These are phyloP conservation scores for Debaryomyces sp. DNA, from an alignment of 1,139 yeast species.

Conservation along the genomic window DNA sequence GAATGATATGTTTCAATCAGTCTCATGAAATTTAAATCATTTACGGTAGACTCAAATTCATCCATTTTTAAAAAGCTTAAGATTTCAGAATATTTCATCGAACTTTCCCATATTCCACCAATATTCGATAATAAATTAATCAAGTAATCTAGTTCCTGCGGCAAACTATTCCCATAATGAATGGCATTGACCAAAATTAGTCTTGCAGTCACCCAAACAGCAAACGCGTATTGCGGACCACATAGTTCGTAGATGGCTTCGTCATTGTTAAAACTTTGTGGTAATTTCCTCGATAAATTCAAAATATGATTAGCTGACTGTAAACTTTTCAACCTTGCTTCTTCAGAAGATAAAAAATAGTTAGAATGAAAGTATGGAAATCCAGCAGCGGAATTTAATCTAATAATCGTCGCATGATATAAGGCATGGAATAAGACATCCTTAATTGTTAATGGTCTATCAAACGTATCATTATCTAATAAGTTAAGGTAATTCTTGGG, in stretches of 20 bases:
- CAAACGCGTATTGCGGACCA: constrained; percentile 23
- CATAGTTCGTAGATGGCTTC: constrained; percentile 13
- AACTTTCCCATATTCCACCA: constrained; percentile 19
- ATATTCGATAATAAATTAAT: constrained; percentile 14
- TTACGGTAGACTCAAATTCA: neutral
- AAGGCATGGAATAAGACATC: constrained; percentile 21
- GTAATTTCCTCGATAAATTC: neutral
- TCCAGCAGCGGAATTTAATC: constrained; percentile 31
- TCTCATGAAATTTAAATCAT: neutral
- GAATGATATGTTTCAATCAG: neutral
- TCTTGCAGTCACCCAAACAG: constrained; percentile 22
- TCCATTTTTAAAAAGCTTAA: constrained; percentile 4
- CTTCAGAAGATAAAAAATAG: neutral
- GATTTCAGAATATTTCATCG: constrained; percentile 20
- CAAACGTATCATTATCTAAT: constrained; percentile 9
- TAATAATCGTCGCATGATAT: constrained; percentile 28
- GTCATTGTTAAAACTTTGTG: neutral
- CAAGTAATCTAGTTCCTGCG: constrained; percentile 16
- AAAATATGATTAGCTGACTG: neutral
- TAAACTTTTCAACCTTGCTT: neutral
- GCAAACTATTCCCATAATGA: constrained; percentile 14
- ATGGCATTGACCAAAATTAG: constrained; percentile 15
- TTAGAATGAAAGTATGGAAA: constrained; percentile 29
- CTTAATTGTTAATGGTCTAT: constrained; percentile 4
- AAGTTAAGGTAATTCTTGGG: constrained; percentile 12